Base-by-base conservation (phyloP, 768 basidiomycete species). In the Hygrophoropsis aurantiaca region DNA sequence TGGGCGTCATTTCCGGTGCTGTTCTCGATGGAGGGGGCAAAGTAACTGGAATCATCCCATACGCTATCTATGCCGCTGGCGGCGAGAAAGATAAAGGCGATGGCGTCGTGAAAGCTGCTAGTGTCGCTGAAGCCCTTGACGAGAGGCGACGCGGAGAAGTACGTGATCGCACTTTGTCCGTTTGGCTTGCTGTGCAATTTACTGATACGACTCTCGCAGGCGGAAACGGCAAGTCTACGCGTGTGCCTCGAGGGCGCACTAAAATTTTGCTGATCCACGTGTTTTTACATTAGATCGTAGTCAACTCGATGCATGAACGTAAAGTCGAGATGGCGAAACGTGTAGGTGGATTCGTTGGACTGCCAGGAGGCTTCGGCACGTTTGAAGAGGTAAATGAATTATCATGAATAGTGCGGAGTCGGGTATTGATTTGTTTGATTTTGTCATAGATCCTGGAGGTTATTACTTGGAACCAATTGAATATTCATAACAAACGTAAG, bases 321-420 rank as follows among this genome's bases (percentile, higher is more conserved):
- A 97, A 97, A 60, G 75, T 87, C 8, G 83, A 88, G 62, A 97
- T 98, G 94, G 93, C 94, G 0, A 79, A 79, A 53, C 73, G 87
- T 8, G 81, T 80, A 0, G 75, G 78, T 15, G 94, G 84, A 0
- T 99, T 99, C 57, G 71, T 97, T 39, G 90, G 84, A 10, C 71
- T 99, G 16, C 94, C 95, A 1, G 95, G 95, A 16, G 95, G 95
- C 0, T 97, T 83, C 60, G 95, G 95, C 9, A 97, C 94, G 0
- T 90, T 92, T 53, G 97, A 99, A 68, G 95, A 97, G 78, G 89
- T 66, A 49, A 5, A 46, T 7, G 33, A n/a, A 30, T 13, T 30
- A 6, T 13, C 13, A 13, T 13, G 27, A 6, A 30, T 35, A 35
- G 38, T 24, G 36, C 5, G 18, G 34, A 11, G 10, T 40, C 24